A percentile compares a stretch with the other conserved stretches of the same genome.
These are phyloP conservation scores for Heliocybe sulcata DNA, from an alignment of 1,284 basidiomycete genomes.

Conservation along the genomic window DNA sequence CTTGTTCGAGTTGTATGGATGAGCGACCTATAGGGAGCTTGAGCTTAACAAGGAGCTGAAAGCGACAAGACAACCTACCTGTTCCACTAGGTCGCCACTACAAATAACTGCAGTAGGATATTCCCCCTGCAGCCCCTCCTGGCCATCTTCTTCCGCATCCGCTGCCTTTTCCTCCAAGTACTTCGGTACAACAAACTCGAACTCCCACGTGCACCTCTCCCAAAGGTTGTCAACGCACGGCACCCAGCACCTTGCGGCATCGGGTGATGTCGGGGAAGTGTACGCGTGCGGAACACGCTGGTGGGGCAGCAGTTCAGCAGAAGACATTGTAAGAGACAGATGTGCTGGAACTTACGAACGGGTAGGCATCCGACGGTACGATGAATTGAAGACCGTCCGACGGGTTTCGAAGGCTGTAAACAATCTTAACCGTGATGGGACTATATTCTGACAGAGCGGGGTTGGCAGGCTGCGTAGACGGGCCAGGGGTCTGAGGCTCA, in stretches of 20 bases:
- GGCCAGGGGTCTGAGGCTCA: slow-evolving; percentile 67
- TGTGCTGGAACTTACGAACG: slow-evolving; percentile 59
- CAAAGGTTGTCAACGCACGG: slow-evolving; percentile 94
- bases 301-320: slow-evolving; percentile 10
- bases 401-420: slow-evolving; percentile 76
- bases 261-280: slow-evolving; percentile 83
- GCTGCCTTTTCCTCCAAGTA: slow-evolving; percentile 63
- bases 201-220: slow-evolving; percentile 98
- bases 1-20: slow-evolving; percentile 92
- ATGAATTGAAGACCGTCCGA: slow-evolving; percentile 87
- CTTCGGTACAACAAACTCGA: slow-evolving; percentile 92
- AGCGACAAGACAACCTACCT: slow-evolving; percentile 41
- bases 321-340: background rate
- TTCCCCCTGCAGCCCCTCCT: slow-evolving; percentile 42
- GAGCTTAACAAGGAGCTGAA: slow-evolving; percentile 8
- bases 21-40: slow-evolving; percentile 58
- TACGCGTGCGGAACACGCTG: slow-evolving; percentile 92
- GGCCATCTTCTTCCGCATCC: slow-evolving; percentile 49
- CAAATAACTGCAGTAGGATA: slow-evolving; percentile 84
- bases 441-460: slow-evolving; percentile 53
- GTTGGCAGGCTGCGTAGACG: slow-evolving; percentile 25
- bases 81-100: slow-evolving; percentile 91
- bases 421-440: slow-evolving; percentile 71
- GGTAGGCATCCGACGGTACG: slow-evolving; percentile 71
- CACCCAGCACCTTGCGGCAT: slow-evolving; percentile 93